Base-by-base conservation (phyloP, 148 eudicot genomes). In the Spergularia bocconei region DNA sequence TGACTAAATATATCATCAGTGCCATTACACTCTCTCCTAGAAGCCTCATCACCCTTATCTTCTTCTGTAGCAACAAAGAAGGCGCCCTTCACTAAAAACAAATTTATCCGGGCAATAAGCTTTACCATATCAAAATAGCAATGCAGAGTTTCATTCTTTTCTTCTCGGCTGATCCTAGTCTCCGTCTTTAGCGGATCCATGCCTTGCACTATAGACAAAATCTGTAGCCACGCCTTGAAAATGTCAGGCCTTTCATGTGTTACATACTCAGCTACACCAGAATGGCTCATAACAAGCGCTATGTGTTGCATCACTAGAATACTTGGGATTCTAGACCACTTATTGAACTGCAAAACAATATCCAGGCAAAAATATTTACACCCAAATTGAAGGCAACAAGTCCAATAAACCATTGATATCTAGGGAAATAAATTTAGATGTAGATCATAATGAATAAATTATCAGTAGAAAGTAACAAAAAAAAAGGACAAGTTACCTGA, bases 171-270 rank as follows among this genome's bases (percentile, higher is more conserved):
- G 63, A 87, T 86, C 69, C 91, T 87, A 47, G 87, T 95, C 80
- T 92, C 97, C 84, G 96, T 79, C 88, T 92, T 92, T 79, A 79
- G 91, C 74, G 97, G 89, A 71, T 87, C 85, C 91, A 92, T 87
- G 73, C 99, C 97, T 88, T 95, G 99, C 82, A 92, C 86, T 80
- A 85, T 87, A 75, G 89, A 82, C 90, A 95, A 74, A 48, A 89
- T 83, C 73, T 83, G 89, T 85, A 91, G 83, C 99, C 97, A 95
- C 65, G 81, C 82, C 73, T 85, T 84, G 51, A 73, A 64, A 33
- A 95, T 79, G 78, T 92, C 97, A 72, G 82, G 79, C 75, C 86
- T 82, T 68, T 85, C 89, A 75, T 60, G 84, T 71, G 88, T 83
- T 72, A 91, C 85, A 72, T 92, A 91, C 72, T 74, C 81, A 50